These are phyloP conservation scores for Anethum foeniculum DNA, from an alignment of 140 eudicot species.

Conservation along the genomic window DNA sequence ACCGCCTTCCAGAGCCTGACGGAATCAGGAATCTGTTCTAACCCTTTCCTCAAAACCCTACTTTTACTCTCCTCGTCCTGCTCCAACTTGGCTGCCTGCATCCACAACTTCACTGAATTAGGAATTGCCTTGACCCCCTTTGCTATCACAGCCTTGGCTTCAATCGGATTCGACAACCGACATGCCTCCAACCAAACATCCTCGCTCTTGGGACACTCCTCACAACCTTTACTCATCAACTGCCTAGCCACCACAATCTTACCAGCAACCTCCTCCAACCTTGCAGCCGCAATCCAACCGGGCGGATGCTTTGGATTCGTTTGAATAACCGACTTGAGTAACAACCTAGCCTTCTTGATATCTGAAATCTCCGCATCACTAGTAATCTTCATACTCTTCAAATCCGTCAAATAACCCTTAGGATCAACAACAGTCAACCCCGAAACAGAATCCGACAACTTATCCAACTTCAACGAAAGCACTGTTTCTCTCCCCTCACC, in stretches of 20 bases:
- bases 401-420: conserved; percentile 81
- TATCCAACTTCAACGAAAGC: conserved; percentile 70
- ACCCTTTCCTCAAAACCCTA: conserved; percentile 78
- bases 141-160: conserved; percentile 91
- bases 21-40: conserved; percentile 81
- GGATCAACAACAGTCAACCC: conserved; percentile 89
- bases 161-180: conserved; percentile 57
- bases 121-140: conserved; percentile 83
- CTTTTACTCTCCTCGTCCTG: conserved; percentile 67
- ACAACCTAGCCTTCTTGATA: conserved; percentile 75
- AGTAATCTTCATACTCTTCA: conserved; percentile 88
- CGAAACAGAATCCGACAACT: conserved; percentile 79
- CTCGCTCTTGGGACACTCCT: conserved; percentile 88
- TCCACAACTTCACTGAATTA: conserved; percentile 84
- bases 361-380: conserved; percentile 96
- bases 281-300: conserved; percentile 95
- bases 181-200: conserved; percentile 96
- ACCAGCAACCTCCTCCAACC: conserved; percentile 88
- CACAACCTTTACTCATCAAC: conserved; percentile 68
- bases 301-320: conserved; percentile 91
- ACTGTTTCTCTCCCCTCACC: conserved; percentile 98
- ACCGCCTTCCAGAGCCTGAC: conserved; percentile 97
- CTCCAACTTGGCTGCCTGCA: conserved; percentile 80
- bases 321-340: conserved; percentile 76
- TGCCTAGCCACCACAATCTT: conserved; percentile 67